phyloP scores from a whole-genome alignment of 2,329 filamentous ascomycete species.

The Seiridium unicorne region DNA sequence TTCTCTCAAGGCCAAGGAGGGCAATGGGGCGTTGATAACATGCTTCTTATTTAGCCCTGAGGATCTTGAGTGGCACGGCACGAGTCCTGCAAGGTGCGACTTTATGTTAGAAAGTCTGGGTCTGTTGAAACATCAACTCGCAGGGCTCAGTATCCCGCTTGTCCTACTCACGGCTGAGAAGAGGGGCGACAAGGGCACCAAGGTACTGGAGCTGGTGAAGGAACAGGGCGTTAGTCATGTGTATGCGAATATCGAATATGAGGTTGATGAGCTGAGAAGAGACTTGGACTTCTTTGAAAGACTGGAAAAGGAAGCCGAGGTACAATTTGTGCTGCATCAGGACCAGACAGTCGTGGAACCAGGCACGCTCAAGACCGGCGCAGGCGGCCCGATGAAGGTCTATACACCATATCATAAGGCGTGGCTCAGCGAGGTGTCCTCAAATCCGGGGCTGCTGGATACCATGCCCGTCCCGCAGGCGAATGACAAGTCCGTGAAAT shows the following conservation, averaged over 20 bases:
- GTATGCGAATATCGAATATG: conserved; percentile 23
- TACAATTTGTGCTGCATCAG: conserved; percentile 15
- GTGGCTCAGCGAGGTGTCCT: conserved; percentile 35
- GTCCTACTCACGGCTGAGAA: conserved; percentile 16
- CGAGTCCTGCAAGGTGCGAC: conserved; percentile 18
- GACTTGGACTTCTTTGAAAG: conserved; percentile 19
- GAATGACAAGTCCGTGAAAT: conserved; percentile 29
- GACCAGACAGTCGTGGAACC: conserved; percentile 21
- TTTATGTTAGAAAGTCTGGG: conserved; percentile 20
- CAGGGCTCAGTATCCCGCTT: conserved; percentile 17
- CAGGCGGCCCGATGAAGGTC: conserved; percentile 19
- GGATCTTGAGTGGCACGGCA: conserved; percentile 24
- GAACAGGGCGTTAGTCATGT: conserved; percentile 18
- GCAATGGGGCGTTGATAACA: conserved; percentile 11
- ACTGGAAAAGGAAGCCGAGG: conserved; percentile 8
- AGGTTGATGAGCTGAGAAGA: conserved; percentile 22
- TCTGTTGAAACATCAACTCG: conserved; percentile 17
- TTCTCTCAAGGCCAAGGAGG: conserved; percentile 16
- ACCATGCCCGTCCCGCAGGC: conserved; percentile 25
- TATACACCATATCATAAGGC: conserved; percentile 24
- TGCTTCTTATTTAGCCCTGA: conserved; percentile 21
- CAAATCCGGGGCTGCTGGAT: conserved; percentile 47
- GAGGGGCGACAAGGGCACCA: conserved; percentile 12
- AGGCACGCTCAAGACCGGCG: conserved; percentile 13
- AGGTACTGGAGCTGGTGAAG: conserved; percentile 14